A percentile compares a stretch with the other conserved stretches of the same genome.
These are phyloP conservation scores for Mycena galericulata DNA, from an alignment of 768 basidiomycete species.

Conservation along the genomic window DNA sequence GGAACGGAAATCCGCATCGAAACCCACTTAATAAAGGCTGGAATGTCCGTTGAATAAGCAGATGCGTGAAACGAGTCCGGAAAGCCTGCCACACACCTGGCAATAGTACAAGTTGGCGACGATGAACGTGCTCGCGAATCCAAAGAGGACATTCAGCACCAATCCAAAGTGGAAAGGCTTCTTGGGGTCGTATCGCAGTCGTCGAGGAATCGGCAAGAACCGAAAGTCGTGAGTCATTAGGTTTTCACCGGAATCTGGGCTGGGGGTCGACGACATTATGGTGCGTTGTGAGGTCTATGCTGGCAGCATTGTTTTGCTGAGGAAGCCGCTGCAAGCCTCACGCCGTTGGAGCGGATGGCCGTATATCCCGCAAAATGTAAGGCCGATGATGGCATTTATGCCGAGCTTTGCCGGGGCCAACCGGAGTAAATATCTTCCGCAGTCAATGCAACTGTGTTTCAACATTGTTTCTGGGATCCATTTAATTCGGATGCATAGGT, in stretches of 20 bases:
- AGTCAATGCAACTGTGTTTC: too few relatives aligned
- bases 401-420: too few relatives aligned
- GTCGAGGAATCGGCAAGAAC: slow-evolving; percentile 71
- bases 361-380: slow-evolving; percentile 1
- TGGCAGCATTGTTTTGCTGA: too few relatives aligned
- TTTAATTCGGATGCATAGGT: too few relatives aligned
- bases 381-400: too few relatives aligned
- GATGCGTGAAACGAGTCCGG: background rate
- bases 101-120: slow-evolving; percentile 88
- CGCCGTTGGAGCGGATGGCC: background rate
- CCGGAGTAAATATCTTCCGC: too few relatives aligned
- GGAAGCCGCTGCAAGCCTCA: too few relatives aligned
- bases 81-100: slow-evolving; percentile 47
- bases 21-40: slow-evolving; percentile 74
- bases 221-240: slow-evolving; percentile 59
- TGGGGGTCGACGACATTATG: background rate
- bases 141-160: slow-evolving; percentile 69
- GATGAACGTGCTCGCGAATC: slow-evolving; percentile 70
- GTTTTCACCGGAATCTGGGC: background rate
- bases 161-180: slow-evolving; percentile 65
- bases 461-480: too few relatives aligned
- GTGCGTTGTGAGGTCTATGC: too few relatives aligned
- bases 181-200: slow-evolving; percentile 63
- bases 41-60: background rate
- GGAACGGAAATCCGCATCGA: background rate